phyloP scores from a whole-genome alignment of 495 filamentous ascomycete species.

The Astrocystis sublimbata region DNA sequence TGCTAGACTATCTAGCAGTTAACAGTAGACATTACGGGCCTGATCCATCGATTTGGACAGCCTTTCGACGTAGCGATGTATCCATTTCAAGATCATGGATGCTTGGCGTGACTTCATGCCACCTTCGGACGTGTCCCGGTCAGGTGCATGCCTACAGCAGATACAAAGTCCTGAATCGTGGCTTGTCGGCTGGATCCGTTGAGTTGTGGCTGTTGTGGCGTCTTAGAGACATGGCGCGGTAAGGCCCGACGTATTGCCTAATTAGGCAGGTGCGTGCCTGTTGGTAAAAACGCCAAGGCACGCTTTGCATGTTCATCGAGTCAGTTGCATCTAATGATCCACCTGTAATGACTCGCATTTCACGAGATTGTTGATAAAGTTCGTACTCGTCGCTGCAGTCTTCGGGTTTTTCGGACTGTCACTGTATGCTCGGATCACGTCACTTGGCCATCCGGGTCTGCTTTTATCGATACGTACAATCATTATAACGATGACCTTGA shows the following conservation, averaged over 20 bases:
- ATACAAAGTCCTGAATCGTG: neutral
- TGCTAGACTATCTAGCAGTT: too few relatives aligned
- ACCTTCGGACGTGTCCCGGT: neutral
- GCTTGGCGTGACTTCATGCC: constrained; percentile 21
- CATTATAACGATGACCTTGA: constrained; percentile 1
- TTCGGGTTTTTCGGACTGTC: neutral
- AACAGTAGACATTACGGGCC: neutral
- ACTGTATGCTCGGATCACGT: neutral
- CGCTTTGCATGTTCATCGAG: too few relatives aligned
- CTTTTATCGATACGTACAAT: neutral
- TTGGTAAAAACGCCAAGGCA: too few relatives aligned
- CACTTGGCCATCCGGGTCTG: neutral
- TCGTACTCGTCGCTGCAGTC: too few relatives aligned
- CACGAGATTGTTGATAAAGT: too few relatives aligned
- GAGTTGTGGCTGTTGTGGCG: neutral
- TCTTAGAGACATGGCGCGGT: neutral
- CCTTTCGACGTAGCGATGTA: neutral
- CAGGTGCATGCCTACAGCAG: neutral
- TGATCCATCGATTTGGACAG: neutral
- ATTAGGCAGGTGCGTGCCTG: too few relatives aligned
- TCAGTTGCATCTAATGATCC: too few relatives aligned
- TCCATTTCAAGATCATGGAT: neutral
- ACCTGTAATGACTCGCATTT: too few relatives aligned
- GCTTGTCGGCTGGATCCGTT: constrained; percentile 7
- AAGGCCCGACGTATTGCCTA: too few relatives aligned